Evolutionary conservation across 148 eudicot species (phyloP), one percentile per base, ranked within the genome.

Genomic region (Tetragonia tetragonoides): DNA sequence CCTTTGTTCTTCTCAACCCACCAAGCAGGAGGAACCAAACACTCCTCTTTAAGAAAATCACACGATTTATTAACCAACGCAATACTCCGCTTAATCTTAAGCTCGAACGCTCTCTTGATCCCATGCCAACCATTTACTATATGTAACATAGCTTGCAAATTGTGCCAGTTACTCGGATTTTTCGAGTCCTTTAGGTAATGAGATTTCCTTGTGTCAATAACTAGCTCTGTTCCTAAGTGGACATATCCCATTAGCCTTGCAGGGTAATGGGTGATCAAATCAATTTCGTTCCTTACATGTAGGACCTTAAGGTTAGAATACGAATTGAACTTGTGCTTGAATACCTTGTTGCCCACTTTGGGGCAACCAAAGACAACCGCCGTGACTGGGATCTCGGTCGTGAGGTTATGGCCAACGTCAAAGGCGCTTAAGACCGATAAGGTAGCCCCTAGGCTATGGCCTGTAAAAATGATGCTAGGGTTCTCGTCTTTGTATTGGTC

Each of bases 1-100:
- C 98, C 98, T 80, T 87, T 94, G 75, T 94, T 94, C 87, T 90
- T 89, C 83, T 86, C 92, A 68, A 94, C 71, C 98, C 98, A 94
- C 98, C 98, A 94, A 6, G 90, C 84, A 15, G 85, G 91, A 0
- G 98, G 97, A 77, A 94, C 83, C 88, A 92, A 79, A 23, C 75
- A 87, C 78, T 93, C 98, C 7, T 91, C 90, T 68, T 90, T 93
- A 82, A 93, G 75, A 23, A 84, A 81, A 21, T 78, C 96, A 63
- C 91, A 78, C 0, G 94, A 93, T 70, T 93, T 93, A 75, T 93
- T 93, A 64, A 93, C 98, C 82, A 93, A 73, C 15, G 94, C 89
- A 81, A 93, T 39, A 40, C 97, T 93, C 85, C 97, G 76, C 77
- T 89, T 85, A 21, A 81, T 81, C 78, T 57, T 86, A 79, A 72